Evolutionary conservation across 352 stramenopile species (phyloP), one percentile per base, ranked within the genome.

Genomic region (Pseudoperonospora humuli): DNA sequence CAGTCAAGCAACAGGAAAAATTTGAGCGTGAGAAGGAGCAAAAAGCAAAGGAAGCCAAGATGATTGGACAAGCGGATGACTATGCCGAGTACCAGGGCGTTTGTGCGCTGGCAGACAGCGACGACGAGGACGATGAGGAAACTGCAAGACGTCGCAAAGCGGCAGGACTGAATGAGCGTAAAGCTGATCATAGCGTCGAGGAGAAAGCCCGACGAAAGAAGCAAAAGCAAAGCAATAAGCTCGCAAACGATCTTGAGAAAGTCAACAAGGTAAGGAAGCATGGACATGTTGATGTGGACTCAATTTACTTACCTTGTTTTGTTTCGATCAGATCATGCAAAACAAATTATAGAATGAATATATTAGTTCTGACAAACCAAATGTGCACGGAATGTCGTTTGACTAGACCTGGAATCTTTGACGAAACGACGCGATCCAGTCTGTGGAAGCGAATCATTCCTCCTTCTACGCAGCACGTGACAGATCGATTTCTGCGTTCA

Each of bases 181-280:
- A 42, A 19, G 20, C 11, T 29, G 55, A 65, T 7, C 34, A 49
- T 13, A 57, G 70, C 8, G 38, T 43, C 11, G 49, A 47, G 7
- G 61, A 78, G 14, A 72, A 64, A 13, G 37, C 24, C 5, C 63
- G 64, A 19, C 70, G 72, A 11, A 80, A 80, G 44, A 71, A 83
- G 44, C 67, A 85, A 42, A 84, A 83, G 39, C 66, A 78, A 23
- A 66, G 54, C 50, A 84, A 72, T 57, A 85, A 80, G 45, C 52
- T 87, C 8, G 54, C 71, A 26, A 84, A 67, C 42, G 75, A 85
- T 19, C 61, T 87, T 9, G 66, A 79, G 39, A 85, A 85, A 64
- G 81, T 87, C 46, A 82, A 69, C 46, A 74, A 85, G 70, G 70
- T 86, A 50, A 14, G 58, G 45, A 32, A 33, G 7, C 10, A 23